Evolutionary conservation across 2,329 filamentous ascomycete species (phyloP).

Genomic region (Clarireedia paspali): DNA sequence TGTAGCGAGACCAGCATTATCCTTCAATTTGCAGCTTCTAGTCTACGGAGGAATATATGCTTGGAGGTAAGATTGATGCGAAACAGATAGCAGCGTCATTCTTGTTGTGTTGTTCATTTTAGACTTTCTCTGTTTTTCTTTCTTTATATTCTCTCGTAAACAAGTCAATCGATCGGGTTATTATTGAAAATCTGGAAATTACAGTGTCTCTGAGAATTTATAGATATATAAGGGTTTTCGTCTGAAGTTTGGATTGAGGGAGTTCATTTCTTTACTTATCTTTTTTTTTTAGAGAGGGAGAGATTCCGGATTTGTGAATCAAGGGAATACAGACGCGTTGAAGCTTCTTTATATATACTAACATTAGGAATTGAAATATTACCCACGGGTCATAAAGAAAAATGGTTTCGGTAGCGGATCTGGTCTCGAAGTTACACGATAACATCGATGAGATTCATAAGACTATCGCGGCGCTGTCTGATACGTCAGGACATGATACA

Average conservation of each 20-base stretch:
- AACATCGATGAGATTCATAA: slow-evolving; percentile 25
- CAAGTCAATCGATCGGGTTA: too few relatives aligned
- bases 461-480: slow-evolving; percentile 17
- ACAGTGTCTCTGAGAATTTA: too few relatives aligned
- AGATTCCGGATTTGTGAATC: too few relatives aligned
- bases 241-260: too few relatives aligned
- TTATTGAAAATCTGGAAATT: too few relatives aligned
- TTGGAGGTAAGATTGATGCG: not conserved
- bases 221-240: too few relatives aligned
- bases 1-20: not conserved
- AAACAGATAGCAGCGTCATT: not conserved
- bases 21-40: not conserved
- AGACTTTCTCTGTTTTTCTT: too few relatives aligned
- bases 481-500: slow-evolving; percentile 20
- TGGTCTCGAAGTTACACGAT: slow-evolving; percentile 22
- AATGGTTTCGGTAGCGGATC: slow-evolving; percentile 15
- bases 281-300: too few relatives aligned
- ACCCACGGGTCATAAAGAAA: not conserved
- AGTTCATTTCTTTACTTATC: too few relatives aligned
- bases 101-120: too few relatives aligned
- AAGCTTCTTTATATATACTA: not conserved
- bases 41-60: not conserved
- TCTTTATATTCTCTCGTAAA: too few relatives aligned
- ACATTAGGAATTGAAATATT: not conserved
- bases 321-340: not conserved